Evolutionary conservation across 257 asterid species (phyloP).

Genomic region (Paulownia fortunei): DNA sequence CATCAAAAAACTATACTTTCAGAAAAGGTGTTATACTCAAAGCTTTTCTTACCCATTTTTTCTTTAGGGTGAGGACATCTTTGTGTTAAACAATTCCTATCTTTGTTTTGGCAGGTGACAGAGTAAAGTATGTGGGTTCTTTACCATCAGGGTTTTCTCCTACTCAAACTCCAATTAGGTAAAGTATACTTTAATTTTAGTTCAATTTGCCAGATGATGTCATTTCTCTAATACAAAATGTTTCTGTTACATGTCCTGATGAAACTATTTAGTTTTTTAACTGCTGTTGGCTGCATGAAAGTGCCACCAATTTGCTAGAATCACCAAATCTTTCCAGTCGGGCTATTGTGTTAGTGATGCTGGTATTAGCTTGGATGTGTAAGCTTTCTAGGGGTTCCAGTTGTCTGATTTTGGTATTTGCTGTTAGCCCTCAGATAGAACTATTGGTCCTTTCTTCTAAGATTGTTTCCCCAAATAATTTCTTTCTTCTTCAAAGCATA

Average conservation of each 20-base stretch:
- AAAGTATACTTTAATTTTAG: conserved; percentile 25
- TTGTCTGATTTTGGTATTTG: too few relatives aligned
- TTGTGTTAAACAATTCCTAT: conserved; percentile 15
- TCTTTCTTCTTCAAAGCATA: not conserved
- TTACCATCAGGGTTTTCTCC: conserved; percentile 57
- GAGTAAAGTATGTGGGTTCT: conserved; percentile 77
- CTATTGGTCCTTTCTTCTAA: not conserved
- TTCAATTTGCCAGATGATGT: conserved; percentile 6
- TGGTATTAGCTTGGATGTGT: too few relatives aligned
- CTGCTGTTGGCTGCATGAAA: too few relatives aligned
- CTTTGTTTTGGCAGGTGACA: conserved; percentile 62
- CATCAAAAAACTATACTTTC: conserved; percentile 63
- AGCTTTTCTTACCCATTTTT: not conserved
- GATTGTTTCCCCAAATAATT: too few relatives aligned
- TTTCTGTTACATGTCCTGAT: too few relatives aligned
- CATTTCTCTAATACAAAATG: too few relatives aligned
- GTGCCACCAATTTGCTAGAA: too few relatives aligned
- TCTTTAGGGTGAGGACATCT: not conserved
- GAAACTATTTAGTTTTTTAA: too few relatives aligned
- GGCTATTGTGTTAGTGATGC: too few relatives aligned
- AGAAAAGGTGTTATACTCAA: conserved; percentile 59
- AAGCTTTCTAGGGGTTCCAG: too few relatives aligned
- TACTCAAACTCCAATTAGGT: conserved; percentile 65
- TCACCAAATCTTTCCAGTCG: too few relatives aligned
- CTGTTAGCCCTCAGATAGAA: too few relatives aligned